Conservation (phyloP, 2,329 filamentous ascomycete genomes). For the Penicillium sp. region DNA sequence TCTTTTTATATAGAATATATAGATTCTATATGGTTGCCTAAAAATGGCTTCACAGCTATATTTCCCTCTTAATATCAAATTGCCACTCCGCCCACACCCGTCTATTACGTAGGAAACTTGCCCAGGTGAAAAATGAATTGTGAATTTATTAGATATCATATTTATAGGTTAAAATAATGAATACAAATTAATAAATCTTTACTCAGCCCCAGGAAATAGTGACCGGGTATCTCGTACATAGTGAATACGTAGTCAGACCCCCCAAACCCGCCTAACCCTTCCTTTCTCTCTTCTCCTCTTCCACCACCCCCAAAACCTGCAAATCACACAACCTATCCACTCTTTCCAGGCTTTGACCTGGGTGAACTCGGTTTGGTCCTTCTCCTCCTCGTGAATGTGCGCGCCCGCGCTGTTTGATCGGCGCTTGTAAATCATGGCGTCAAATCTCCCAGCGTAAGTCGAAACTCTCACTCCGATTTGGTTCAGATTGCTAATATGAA, state of each 20-base stretch:
- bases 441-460: slow-evolving; percentile 63
- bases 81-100: too few species aligned
- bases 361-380: slow-evolving; percentile 11
- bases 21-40: too few species aligned
- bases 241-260: slow-evolving; percentile 14
- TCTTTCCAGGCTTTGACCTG: slow-evolving; percentile 15
- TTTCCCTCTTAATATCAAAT: too few species aligned
- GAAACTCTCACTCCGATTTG: slow-evolving; percentile 2
- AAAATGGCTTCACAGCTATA: too few species aligned
- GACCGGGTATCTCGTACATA: slow-evolving; percentile 15
- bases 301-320: slow-evolving; percentile 15
- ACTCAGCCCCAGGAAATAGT: slow-evolving; percentile 23
- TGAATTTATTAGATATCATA: too few species aligned
- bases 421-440: slow-evolving; percentile 49
- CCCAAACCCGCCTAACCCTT: slow-evolving; percentile 16
- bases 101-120: too few species aligned
- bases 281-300: slow-evolving; percentile 17
- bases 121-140: too few species aligned
- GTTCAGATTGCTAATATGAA: slow-evolving; percentile 9
- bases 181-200: slow-evolving; percentile 4
- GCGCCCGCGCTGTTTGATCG: slow-evolving; percentile 34
- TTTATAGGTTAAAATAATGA: neutral
- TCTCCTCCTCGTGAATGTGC: slow-evolving; percentile 33
- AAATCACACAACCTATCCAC: slow-evolving; percentile 10
- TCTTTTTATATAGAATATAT: too few species aligned